phyloP scores from a whole-genome alignment of 306 rosid genomes.

The Corylus americana region DNA sequence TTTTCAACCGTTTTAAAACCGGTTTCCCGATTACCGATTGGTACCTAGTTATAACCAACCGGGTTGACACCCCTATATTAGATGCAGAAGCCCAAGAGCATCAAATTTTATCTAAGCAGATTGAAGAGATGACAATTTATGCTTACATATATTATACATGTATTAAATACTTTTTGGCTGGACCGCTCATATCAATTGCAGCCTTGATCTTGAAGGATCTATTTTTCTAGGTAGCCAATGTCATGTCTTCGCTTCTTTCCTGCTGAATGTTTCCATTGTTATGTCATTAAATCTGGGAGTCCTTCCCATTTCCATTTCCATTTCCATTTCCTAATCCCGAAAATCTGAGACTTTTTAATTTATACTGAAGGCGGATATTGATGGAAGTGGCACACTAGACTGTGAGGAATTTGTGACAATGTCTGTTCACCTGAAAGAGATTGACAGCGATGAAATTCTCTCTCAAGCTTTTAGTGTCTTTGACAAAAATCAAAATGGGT shows the following conservation, averaged over 20 bases:
- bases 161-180: no score
- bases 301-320: no score
- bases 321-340: background rate
- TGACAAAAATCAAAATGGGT: slow-evolving; percentile 77
- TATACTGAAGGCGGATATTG: slow-evolving; percentile 70
- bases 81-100: background rate
- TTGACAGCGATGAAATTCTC: slow-evolving; percentile 71
- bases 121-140: background rate
- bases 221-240: background rate
- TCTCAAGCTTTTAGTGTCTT: slow-evolving; percentile 73
- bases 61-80: background rate
- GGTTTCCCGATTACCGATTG: no score
- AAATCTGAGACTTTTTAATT: background rate
- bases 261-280: background rate
- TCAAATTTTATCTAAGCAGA: background rate
- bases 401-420: slow-evolving; percentile 83
- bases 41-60: no score
- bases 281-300: no score
- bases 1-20: no score
- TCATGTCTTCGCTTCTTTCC: background rate
- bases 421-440: slow-evolving; percentile 67
- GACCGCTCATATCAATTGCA: no score
- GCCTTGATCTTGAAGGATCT: no score
- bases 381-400: slow-evolving; percentile 77
- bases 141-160: background rate